These are phyloP conservation scores for Kodamaea restingae DNA, from an alignment of 805 yeast genomes.

Conservation along the genomic window DNA sequence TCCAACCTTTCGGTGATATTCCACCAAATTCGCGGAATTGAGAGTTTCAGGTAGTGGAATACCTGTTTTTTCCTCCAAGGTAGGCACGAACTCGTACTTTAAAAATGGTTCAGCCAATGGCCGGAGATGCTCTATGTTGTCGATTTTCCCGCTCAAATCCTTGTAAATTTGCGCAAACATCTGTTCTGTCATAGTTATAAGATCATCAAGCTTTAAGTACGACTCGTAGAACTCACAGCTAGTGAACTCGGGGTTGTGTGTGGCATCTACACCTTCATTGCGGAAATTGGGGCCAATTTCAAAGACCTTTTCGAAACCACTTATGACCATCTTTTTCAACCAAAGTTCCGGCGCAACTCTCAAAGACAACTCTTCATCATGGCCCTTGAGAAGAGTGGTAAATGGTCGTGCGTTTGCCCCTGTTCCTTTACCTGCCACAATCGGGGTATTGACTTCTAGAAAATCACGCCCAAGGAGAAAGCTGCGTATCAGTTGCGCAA, in stretches of 20 bases:
- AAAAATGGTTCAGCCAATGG: slow-evolving; percentile 13
- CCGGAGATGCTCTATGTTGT: slow-evolving; percentile 20
- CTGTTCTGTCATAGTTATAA: slow-evolving; percentile 61
- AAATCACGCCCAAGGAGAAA: slow-evolving; percentile 57
- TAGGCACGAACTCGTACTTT: slow-evolving; percentile 62
- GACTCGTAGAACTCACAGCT: slow-evolving; percentile 85
- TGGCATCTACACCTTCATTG: slow-evolving; percentile 88
- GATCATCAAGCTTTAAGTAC: slow-evolving; percentile 59
- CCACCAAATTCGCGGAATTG: slow-evolving; percentile 35
- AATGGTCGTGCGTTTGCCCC: slow-evolving; percentile 97
- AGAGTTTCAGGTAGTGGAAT: slow-evolving; percentile 43
- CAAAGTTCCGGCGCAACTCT: slow-evolving; percentile 95
- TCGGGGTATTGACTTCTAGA: slow-evolving; percentile 86
- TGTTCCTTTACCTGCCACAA: slow-evolving; percentile 64
- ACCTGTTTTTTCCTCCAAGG: slow-evolving; percentile 54
- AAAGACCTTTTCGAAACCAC: slow-evolving; percentile 82
- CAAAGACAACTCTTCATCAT: slow-evolving; percentile 45
- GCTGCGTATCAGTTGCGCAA: slow-evolving; percentile 52
- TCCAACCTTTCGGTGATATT: slow-evolving; percentile 37
- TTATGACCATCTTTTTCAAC: slow-evolving; percentile 77
- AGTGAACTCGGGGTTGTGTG: slow-evolving; percentile 94
- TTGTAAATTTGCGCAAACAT: slow-evolving; percentile 44
- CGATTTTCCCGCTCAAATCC: slow-evolving; percentile 18
- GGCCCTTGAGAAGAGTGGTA: slow-evolving; percentile 43
- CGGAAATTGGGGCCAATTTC: slow-evolving; percentile 85